These are phyloP conservation scores for Colletotrichum aenigma DNA, from an alignment of 2,329 filamentous ascomycete species.

Conservation along the genomic window DNA sequence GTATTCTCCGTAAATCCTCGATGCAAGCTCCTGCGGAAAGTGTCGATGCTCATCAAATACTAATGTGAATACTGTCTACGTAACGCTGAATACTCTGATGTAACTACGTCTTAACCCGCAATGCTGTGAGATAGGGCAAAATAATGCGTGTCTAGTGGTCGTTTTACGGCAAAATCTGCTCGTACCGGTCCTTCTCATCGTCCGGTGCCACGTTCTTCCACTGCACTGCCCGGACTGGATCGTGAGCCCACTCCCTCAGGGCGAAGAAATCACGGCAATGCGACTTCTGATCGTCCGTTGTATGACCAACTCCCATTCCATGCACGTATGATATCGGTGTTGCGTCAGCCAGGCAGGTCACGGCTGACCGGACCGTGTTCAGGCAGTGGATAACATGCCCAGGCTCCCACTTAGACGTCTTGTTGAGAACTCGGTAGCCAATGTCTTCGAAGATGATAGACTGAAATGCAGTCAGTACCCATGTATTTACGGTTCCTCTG, in stretches of 20 bases:
- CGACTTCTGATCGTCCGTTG: conserved; percentile 1
- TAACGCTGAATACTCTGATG: neutral
- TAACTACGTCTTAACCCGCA: neutral
- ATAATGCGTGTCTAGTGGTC: neutral
- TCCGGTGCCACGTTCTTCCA: conserved; percentile 3
- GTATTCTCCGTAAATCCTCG: fast-evolving
- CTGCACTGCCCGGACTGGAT: neutral
- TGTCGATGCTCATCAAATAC: neutral
- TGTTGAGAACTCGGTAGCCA: conserved; percentile 1
- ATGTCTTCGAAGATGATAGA: conserved; percentile 7
- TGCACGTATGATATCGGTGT: conserved; percentile 6
- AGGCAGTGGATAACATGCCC: conserved; percentile 11
- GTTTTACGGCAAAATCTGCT: neutral
- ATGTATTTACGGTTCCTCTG: fast-evolving
- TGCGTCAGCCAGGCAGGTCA: conserved; percentile 2
- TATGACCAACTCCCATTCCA: conserved; percentile 11
- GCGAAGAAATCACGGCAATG: conserved; percentile 12
- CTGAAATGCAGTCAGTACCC: neutral
- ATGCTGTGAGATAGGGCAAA: neutral
- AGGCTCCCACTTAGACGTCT: conserved; percentile 4
- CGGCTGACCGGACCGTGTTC: neutral
- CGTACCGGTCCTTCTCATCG: conserved; percentile 3
- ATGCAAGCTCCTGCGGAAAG: fast-evolving
- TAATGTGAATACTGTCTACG: neutral
- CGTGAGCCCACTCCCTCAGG: conserved; percentile 7